phyloP scores from a whole-genome alignment of 805 yeast genomes.

The Lachancea nothofagi region DNA sequence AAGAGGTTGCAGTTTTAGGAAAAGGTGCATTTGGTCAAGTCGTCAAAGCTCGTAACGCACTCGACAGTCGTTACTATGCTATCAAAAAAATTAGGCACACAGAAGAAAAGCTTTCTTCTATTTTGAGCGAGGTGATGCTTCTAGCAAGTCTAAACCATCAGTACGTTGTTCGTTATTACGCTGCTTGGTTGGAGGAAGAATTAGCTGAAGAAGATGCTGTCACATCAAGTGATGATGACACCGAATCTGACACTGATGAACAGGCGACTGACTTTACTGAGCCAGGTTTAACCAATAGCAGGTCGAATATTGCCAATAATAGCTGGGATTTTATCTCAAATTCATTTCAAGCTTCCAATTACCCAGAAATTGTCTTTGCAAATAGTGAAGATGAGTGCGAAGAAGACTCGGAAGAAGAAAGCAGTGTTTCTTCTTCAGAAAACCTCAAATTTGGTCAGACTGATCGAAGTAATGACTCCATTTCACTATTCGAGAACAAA shows the following conservation, averaged over 20 bases:
- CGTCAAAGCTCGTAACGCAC: conserved; percentile 87
- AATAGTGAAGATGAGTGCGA: conserved; percentile 33
- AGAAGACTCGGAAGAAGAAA: conserved; percentile 20
- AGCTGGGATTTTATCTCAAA: conserved; percentile 65
- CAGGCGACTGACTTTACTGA: conserved; percentile 11
- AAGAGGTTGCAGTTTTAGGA: conserved; percentile 86
- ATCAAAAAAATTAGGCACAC: conserved; percentile 84
- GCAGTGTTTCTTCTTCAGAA: conserved; percentile 17
- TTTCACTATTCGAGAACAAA: not conserved
- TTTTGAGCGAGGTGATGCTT: conserved; percentile 85
- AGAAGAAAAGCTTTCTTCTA: conserved; percentile 70
- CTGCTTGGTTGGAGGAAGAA: conserved; percentile 94
- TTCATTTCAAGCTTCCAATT: conserved; percentile 42
- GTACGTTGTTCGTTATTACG: conserved; percentile 91
- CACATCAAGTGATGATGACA: conserved; percentile 31
- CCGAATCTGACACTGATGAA: conserved; percentile 13
- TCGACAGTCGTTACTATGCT: conserved; percentile 94
- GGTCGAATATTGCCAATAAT: conserved; percentile 28
- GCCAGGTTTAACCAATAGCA: conserved; percentile 24
- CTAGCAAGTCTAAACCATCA: conserved; percentile 90
- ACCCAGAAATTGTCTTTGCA: conserved; percentile 53
- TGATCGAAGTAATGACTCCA: conserved; percentile 2
- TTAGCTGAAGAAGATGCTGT: conserved; percentile 34
- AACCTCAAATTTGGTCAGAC: conserved; percentile 1
- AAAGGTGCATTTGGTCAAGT: conserved; percentile 98